Percentiles rank a stretch among this genome's conserved stretches.
These are phyloP conservation scores for Diaporthe destruens DNA, from an alignment of 2,329 filamentous ascomycete species.

Conservation along the genomic window DNA sequence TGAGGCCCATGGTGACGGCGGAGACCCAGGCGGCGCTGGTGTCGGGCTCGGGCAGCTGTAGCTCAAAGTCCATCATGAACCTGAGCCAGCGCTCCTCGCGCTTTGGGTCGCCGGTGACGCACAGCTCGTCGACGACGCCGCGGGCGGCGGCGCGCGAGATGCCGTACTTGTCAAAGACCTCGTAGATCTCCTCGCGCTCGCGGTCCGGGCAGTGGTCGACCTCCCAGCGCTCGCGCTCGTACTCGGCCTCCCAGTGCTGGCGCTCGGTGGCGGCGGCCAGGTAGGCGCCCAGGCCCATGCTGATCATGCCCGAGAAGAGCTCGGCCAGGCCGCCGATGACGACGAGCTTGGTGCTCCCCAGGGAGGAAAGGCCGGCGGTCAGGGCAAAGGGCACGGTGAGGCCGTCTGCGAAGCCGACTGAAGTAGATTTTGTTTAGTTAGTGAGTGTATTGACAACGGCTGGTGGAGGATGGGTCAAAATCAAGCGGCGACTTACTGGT, in stretches of 20 bases:
- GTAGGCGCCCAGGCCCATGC: slow-evolving; percentile 82
- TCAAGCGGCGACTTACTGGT: slow-evolving; percentile 57
- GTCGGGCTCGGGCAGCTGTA: slow-evolving; percentile 60
- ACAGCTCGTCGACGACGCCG: slow-evolving; percentile 64
- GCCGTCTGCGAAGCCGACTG: slow-evolving; percentile 79
- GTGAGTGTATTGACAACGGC: too few species aligned
- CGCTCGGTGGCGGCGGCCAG: slow-evolving; percentile 73
- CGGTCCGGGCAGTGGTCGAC: slow-evolving; percentile 57
- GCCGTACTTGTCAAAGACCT: slow-evolving; percentile 59
- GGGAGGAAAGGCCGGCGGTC: slow-evolving; percentile 77
- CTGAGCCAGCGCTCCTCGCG: slow-evolving; percentile 61
- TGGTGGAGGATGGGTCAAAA: too few species aligned
- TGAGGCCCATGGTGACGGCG: slow-evolving; percentile 74
- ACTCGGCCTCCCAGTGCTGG: slow-evolving; percentile 63
- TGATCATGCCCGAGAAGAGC: slow-evolving; percentile 80
- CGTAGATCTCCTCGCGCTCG: slow-evolving; percentile 62
- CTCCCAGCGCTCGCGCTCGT: slow-evolving; percentile 58
- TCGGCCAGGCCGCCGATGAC: slow-evolving; percentile 81
- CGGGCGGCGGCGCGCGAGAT: slow-evolving; percentile 57
- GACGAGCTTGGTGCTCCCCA: slow-evolving; percentile 75
- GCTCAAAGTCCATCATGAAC: slow-evolving; percentile 72
- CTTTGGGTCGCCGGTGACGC: slow-evolving; percentile 50
- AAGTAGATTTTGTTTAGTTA: neutral
- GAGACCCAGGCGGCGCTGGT: slow-evolving; percentile 64
- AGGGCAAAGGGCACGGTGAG: slow-evolving; percentile 85